These are phyloP conservation scores for Cordyceps tenuipes DNA, from an alignment of 2,329 filamentous ascomycete species.

Conservation along the genomic window DNA sequence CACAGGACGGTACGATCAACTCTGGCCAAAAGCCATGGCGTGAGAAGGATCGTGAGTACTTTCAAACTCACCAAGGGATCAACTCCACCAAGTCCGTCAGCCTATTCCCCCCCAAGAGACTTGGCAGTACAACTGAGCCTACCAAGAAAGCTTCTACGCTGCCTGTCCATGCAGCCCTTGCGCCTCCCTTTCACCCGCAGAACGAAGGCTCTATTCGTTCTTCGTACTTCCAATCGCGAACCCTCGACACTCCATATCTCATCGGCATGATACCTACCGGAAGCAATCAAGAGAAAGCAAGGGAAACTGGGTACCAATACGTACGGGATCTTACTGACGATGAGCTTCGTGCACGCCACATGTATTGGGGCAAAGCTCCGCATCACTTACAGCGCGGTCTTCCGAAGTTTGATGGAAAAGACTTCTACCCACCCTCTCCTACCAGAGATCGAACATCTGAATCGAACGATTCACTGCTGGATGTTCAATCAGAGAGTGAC, in stretches of 20 bases:
- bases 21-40: slow-evolving; percentile 10
- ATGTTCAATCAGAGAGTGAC: slow-evolving; percentile 1
- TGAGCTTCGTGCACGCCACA: slow-evolving; percentile 48
- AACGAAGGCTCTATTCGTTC: slow-evolving; percentile 1
- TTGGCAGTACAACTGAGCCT: slow-evolving; percentile 18
- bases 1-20: neutral
- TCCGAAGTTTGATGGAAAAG: slow-evolving; percentile 57
- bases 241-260: slow-evolving; percentile 40
- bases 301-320: slow-evolving; percentile 44
- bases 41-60: slow-evolving; percentile 11
- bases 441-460: slow-evolving; percentile 26
- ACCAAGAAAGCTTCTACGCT: slow-evolving; percentile 29
- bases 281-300: slow-evolving; percentile 32
- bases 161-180: slow-evolving; percentile 38
- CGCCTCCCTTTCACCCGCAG: slow-evolving; percentile 39
- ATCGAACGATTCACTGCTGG: neutral
- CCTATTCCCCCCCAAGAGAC: slow-evolving; percentile 15
- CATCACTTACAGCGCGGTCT: slow-evolving; percentile 41
- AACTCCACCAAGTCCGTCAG: slow-evolving; percentile 23
- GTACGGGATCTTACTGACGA: slow-evolving; percentile 48
- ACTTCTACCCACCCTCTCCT: slow-evolving; percentile 54
- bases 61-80: slow-evolving; percentile 18
- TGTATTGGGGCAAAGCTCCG: slow-evolving; percentile 53
- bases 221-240: neutral
- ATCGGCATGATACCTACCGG: slow-evolving; percentile 42